phyloP scores from a whole-genome alignment of 1,284 basidiomycete species.

The Xerocomus amazonicus region DNA sequence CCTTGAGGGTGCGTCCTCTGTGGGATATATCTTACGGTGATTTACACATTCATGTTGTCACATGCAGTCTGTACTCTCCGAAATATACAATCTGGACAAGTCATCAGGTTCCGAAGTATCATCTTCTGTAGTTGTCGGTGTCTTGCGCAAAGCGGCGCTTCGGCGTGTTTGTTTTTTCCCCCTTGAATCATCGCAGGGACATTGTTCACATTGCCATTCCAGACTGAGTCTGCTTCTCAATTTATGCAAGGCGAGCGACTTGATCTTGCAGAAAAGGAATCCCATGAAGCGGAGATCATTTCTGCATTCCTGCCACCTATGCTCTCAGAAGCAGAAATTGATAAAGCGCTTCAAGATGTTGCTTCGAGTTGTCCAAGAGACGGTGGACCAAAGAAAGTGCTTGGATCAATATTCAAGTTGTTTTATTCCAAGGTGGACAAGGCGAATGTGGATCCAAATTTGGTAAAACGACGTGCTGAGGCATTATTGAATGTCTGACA shows the following conservation, averaged over 20 bases:
- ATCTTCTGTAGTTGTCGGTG: conserved; percentile 43
- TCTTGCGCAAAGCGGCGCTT: conserved; percentile 56
- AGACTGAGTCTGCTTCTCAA: conserved; percentile 60
- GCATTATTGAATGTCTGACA: conserved; percentile 33
- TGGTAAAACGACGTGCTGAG: conserved; percentile 52
- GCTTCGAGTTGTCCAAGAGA: conserved; percentile 32
- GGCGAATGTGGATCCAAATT: conserved; percentile 49
- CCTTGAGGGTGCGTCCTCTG: conserved; percentile 49
- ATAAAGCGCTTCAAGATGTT: conserved; percentile 44
- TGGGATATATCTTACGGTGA: not conserved
- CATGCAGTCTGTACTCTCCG: conserved; percentile 59
- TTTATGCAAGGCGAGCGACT: conserved; percentile 53
- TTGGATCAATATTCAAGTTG: conserved; percentile 53
- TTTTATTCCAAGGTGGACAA: conserved; percentile 63
- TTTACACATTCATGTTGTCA: not conserved
- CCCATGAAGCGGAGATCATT: conserved; percentile 52
- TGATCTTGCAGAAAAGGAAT: conserved; percentile 65
- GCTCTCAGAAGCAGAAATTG: conserved; percentile 52
- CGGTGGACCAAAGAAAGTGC: conserved; percentile 36
- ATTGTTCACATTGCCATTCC: conserved; percentile 5
- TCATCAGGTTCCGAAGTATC: conserved; percentile 39
- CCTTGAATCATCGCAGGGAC: not conserved
- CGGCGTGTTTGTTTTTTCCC: conserved; percentile 49
- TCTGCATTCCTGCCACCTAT: conserved; percentile 56
- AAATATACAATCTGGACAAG: conserved; percentile 68